phyloP scores from a whole-genome alignment of 2,329 filamentous ascomycete species.

The Paecilomyces dactylethromorphus region DNA sequence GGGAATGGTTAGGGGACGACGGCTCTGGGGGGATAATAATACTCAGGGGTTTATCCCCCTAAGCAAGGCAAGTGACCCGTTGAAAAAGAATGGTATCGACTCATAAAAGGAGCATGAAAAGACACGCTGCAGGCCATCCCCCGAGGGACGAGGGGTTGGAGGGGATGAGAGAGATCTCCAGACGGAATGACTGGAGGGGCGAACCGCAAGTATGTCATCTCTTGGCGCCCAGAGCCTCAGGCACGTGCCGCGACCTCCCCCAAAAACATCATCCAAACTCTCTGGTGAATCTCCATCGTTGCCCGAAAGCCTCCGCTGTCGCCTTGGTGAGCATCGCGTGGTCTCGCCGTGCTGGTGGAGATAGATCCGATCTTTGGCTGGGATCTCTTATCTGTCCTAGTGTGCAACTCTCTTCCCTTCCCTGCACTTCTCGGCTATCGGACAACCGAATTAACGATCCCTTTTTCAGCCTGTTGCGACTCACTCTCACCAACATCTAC shows the following conservation, averaged over 20 bases:
- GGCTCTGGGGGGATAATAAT: slow-evolving; percentile 20
- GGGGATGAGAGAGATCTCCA: slow-evolving; percentile 7
- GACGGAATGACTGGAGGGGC: slow-evolving; percentile 3
- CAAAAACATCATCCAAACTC: slow-evolving; percentile 20
- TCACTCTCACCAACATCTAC: not conserved
- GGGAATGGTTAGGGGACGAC: not conserved
- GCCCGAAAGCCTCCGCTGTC: not conserved
- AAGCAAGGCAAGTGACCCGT: slow-evolving; percentile 15
- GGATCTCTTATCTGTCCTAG: not conserved
- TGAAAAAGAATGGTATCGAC: slow-evolving; percentile 2
- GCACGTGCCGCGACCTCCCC: slow-evolving; percentile 13
- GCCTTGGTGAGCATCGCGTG: not conserved
- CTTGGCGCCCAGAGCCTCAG: slow-evolving; percentile 18
- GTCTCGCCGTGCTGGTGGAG: not conserved
- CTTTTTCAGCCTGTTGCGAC: not conserved
- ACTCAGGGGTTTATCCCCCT: not conserved
- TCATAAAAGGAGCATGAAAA: slow-evolving; percentile 6
- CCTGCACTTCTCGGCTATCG: slow-evolving; percentile 2
- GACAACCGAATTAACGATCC: slow-evolving; percentile 2
- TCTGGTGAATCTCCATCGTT: slow-evolving; percentile 3
- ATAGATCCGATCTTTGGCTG: not conserved
- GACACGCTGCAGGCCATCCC: slow-evolving; percentile 3
- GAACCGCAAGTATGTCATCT: slow-evolving; percentile 14
- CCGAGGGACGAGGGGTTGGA: slow-evolving; percentile 9
- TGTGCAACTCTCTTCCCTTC: not conserved